Percentiles rank a stretch among this genome's conserved stretches.
These are phyloP conservation scores for Colletotrichum higginsianum DNA, from an alignment of 2,329 filamentous ascomycete genomes.

Conservation along the genomic window DNA sequence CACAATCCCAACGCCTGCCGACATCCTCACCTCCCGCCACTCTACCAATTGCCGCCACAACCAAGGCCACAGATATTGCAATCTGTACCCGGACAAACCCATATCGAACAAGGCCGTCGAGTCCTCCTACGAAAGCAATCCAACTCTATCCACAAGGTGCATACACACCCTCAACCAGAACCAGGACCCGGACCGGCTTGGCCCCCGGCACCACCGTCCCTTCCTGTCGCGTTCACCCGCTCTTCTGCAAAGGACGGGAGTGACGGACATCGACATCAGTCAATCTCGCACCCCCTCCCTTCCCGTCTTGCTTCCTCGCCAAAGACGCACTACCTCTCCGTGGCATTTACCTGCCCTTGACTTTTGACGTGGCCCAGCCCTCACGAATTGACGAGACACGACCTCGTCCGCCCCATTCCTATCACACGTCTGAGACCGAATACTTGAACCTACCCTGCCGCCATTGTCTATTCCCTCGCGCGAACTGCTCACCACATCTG, in stretches of 20 bases:
- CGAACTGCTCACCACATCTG: constrained; percentile 1
- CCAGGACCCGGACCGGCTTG: not conserved
- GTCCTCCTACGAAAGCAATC: constrained; percentile 9
- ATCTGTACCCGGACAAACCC: not conserved
- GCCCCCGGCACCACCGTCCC: not conserved
- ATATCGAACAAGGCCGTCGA: not conserved
- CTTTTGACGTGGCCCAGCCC: constrained; percentile 14
- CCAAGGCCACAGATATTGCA: not conserved
- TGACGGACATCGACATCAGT: not conserved
- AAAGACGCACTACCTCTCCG: constrained; percentile 5
- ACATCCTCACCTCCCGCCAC: constrained; percentile 32
- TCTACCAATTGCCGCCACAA: not conserved
- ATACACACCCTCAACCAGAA: not conserved
- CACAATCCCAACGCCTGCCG: constrained; percentile 24
- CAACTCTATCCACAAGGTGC: not conserved
- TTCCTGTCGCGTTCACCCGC: not conserved
- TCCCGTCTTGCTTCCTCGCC: constrained; percentile 2
- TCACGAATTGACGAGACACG: constrained; percentile 33
- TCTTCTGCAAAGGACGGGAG: not conserved
- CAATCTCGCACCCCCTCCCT: not conserved
- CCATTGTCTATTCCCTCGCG: constrained; percentile 11
- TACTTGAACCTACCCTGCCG: constrained; percentile 32
- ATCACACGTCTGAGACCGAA: constrained; percentile 26
- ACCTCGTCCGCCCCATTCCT: constrained; percentile 32
- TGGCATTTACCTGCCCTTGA: constrained; percentile 32